A percentile compares a stretch with the other conserved stretches of the same genome.
These are phyloP conservation scores for Murraya paniculata DNA, from an alignment of 345 rosid species.

Conservation along the genomic window DNA sequence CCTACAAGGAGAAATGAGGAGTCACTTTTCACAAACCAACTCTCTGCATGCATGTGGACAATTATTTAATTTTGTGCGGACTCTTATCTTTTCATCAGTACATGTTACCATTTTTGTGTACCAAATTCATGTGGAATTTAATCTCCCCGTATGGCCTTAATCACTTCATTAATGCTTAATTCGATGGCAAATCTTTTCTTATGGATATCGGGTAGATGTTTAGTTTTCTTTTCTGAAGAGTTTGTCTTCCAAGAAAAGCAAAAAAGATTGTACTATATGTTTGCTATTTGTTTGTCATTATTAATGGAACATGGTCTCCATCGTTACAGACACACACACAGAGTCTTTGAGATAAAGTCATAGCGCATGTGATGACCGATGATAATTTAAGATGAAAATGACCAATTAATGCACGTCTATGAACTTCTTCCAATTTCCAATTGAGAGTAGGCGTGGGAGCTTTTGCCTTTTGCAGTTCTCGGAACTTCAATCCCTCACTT, in stretches of 20 bases:
- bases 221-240: not conserved
- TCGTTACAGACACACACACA: not conserved
- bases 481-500: not conserved
- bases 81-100: not conserved
- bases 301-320: conserved; percentile 6
- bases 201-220: not conserved
- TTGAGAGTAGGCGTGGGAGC: not conserved
- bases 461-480: not conserved
- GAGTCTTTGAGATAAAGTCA: conserved; percentile 2
- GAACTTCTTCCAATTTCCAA: conserved; percentile 5
- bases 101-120: not conserved
- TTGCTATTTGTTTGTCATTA: not conserved
- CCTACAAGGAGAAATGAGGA: not conserved
- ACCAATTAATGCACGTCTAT: not conserved
- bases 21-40: not conserved
- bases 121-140: not conserved
- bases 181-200: not conserved
- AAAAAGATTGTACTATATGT: not conserved
- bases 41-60: conserved; percentile 4
- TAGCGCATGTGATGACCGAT: conserved; percentile 8
- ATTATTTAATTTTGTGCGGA: not conserved
- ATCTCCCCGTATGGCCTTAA: not conserved
- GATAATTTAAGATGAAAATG: not conserved
- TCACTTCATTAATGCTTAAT: not conserved
- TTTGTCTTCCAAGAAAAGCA: not conserved